Evolutionary conservation across 208 protist species (phyloP).

Genomic region (Leishmania amazonensis): DNA sequence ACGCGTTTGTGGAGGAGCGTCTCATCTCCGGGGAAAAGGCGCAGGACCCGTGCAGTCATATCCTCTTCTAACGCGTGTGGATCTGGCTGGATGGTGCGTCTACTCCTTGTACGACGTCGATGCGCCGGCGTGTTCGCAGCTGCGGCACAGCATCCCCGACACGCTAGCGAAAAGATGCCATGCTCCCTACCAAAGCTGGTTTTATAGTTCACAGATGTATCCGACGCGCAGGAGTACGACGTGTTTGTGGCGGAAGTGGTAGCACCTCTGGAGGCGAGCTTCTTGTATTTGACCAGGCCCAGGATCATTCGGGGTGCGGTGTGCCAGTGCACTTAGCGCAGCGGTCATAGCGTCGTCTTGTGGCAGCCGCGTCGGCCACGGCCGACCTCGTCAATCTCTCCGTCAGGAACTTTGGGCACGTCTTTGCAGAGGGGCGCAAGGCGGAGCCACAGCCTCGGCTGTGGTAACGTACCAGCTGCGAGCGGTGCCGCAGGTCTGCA

Average conservation of each 20-base stretch:
- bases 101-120: conserved; percentile 31
- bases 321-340: conserved; percentile 42
- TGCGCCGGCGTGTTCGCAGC: neutral
- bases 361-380: neutral
- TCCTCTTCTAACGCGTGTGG: conserved; percentile 21
- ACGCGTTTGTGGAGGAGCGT: conserved; percentile 28
- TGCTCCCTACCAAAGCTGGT: conserved; percentile 25
- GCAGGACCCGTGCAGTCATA: conserved; percentile 8
- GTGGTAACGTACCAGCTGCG: conserved; percentile 10
- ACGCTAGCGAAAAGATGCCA: conserved; percentile 6
- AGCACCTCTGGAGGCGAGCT: conserved; percentile 21
- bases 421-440: conserved; percentile 18
- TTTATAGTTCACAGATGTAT: conserved; percentile 19
- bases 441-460: conserved; percentile 5
- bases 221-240: conserved; percentile 30
- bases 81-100: conserved; percentile 39
- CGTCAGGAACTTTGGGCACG: conserved; percentile 30
- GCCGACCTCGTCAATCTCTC: conserved; percentile 17
- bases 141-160: conserved; percentile 17
- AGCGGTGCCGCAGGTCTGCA: conserved; percentile 11
- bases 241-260: conserved; percentile 38
- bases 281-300: conserved; percentile 25
- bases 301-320: conserved; percentile 35
- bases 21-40: conserved; percentile 24
- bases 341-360: neutral